Conservation (phyloP, 257 asterid genomes). For the Gynochthodes officinalis region DNA sequence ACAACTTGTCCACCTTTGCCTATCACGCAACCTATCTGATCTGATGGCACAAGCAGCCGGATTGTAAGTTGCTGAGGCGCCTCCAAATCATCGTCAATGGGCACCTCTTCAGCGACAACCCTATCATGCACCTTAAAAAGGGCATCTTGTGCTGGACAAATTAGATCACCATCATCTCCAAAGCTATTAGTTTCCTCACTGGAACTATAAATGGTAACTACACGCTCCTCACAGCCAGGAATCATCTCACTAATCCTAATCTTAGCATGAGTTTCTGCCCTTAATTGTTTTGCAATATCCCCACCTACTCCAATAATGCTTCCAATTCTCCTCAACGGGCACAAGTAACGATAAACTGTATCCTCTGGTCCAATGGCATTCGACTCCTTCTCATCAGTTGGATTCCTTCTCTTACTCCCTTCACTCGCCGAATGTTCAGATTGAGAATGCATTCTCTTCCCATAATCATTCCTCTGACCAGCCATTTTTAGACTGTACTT, state of each 20-base stretch:
- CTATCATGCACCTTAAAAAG: constrained; percentile 73
- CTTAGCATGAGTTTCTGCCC: constrained; percentile 76
- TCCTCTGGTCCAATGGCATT: constrained; percentile 62
- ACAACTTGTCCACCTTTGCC: constrained; percentile 56
- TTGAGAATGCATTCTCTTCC: constrained; percentile 39
- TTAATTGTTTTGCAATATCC: constrained; percentile 73
- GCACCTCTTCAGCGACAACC: constrained; percentile 61
- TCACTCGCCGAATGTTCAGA: constrained; percentile 53
- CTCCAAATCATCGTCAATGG: constrained; percentile 46
- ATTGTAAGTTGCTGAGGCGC: constrained; percentile 47
- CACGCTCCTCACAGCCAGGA: constrained; percentile 92
- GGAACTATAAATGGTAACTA: constrained; percentile 70
- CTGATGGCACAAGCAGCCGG: constrained; percentile 53
- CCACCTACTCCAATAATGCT: constrained; percentile 91
- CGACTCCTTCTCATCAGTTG: constrained; percentile 60
- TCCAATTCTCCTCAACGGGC: constrained; percentile 79
- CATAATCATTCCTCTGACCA: constrained; percentile 62
- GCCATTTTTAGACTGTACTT: constrained; percentile 38
- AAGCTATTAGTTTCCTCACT: constrained; percentile 68
- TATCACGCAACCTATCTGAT: constrained; percentile 54
- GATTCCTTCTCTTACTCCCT: constrained; percentile 53
- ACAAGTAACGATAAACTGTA: constrained; percentile 73
- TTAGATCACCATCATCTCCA: constrained; percentile 39
- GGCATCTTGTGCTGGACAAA: constrained; percentile 90
- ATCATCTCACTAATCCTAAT: constrained; percentile 80